Evolutionary conservation across 257 asterid species (phyloP), one percentile per base, ranked within the genome.

Genomic region (Salvia miltiorrhiza): DNA sequence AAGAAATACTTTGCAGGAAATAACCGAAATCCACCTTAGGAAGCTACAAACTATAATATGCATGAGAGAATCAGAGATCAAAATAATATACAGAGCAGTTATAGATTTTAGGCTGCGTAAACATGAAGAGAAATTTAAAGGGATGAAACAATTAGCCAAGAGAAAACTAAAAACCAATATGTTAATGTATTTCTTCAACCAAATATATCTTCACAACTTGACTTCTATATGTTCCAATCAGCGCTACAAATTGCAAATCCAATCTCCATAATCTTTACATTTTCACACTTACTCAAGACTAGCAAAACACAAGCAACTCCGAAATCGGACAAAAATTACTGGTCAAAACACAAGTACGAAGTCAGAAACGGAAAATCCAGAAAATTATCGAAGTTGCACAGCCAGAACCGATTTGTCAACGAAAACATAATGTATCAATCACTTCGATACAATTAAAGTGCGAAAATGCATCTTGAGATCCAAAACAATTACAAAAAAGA

Each of bases 211-310:
- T 28, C 30, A 33, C 20, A 67, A 35, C 8, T 61, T 11, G 64
- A 66, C 63, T 33, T 72, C 68, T 17, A 26, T 9, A 10, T 20
- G 40, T 24, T 5, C 47, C 23, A 8, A 53, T 7, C 11, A 13
- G 26, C 6, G 48, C 65, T 61, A 73, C 54, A 62, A 62, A 62
- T 13, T 26, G 65, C 67, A 41, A 23, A 54, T 40, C 54, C 14
- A 28, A 54, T 33, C 52, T 10, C 3, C 52, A 26, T 13, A 23
- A 43, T 3, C 3, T n/a, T 23, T 40, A 48, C 70, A 45, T 23
- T 37, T 45, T 2, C 9, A 14, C 17, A 23, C 28, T 13, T 35
- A n/a, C 20, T 30, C 24, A 53, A 32, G 6, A 61, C 41, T 59
- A 11, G 19, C 56, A 45, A 45, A 58, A 63, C 20, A 23, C 73